Evolutionary conservation across 2,329 filamentous ascomycete species (phyloP).

Genomic region (Chrysoporthe cubensis): DNA sequence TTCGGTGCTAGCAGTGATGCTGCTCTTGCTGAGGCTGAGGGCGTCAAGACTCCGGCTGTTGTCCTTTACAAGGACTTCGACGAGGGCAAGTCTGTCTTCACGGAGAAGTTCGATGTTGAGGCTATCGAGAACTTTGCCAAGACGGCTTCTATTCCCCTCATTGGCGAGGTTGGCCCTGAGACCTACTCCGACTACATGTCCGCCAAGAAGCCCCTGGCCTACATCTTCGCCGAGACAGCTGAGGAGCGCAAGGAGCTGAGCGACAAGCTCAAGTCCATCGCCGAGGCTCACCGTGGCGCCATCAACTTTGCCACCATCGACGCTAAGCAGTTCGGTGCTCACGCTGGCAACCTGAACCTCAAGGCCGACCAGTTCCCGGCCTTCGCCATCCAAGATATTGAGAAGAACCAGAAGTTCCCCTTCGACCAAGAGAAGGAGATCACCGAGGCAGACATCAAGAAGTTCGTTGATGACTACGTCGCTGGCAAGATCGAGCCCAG

Average conservation of each 20-base stretch:
- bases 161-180: constrained; percentile 95
- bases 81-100: constrained; percentile 87
- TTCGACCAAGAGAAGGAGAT: constrained; percentile 85
- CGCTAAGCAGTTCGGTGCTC: constrained; percentile 89
- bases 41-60: constrained; percentile 81
- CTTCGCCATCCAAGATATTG: constrained; percentile 94
- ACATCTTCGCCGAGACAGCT: constrained; percentile 92
- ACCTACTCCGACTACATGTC: constrained; percentile 96
- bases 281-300: constrained; percentile 88
- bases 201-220: constrained; percentile 88
- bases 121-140: constrained; percentile 83
- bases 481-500: constrained; percentile 90
- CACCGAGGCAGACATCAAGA: constrained; percentile 69
- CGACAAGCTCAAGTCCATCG: constrained; percentile 79
- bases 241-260: constrained; percentile 86
- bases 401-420: constrained; percentile 97
- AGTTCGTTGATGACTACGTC: constrained; percentile 85
- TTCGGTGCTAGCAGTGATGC: constrained; percentile 89
- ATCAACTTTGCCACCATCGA: constrained; percentile 99
- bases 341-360: constrained; percentile 96
- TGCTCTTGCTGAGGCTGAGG: constrained; percentile 84
- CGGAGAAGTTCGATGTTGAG: constrained; percentile 79
- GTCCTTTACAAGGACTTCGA: constrained; percentile 98
- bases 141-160: constrained; percentile 81
- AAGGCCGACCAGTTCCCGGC: constrained; percentile 93